A percentile compares a stretch with the other conserved stretches of the same genome.
Evolutionary conservation across 495 filamentous ascomycete species (phyloP).

Genomic region (Zalerion maritima): DNA sequence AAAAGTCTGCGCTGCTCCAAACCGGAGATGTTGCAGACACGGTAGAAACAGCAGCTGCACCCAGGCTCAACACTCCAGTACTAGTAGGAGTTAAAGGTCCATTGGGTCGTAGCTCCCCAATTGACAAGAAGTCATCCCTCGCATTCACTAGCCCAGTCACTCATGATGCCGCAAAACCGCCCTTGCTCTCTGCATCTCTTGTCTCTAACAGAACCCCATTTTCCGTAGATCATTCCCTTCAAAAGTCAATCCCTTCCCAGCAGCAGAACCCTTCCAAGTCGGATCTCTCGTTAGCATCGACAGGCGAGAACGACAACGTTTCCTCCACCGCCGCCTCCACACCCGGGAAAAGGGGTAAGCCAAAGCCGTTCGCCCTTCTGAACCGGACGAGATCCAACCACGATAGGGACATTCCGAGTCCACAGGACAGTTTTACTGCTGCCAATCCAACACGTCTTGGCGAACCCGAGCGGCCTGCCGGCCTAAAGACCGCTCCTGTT

Average conservation of each 20-base stretch:
- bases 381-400: conserved; percentile 56
- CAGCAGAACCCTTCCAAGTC: conserved; percentile 31
- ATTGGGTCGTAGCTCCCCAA: too few species aligned
- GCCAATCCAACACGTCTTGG: conserved; percentile 16
- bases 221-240: conserved; percentile 20
- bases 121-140: too few species aligned
- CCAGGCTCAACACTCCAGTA: too few species aligned
- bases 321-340: conserved; percentile 4
- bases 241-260: conserved; percentile 19
- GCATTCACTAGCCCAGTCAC: too few species aligned
- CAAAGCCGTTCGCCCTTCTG: conserved; percentile 44
- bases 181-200: too few species aligned
- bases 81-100: too few species aligned
- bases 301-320: conserved; percentile 21
- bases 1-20: too few species aligned
- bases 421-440: conserved; percentile 18
- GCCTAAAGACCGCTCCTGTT: conserved; percentile 44
- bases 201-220: conserved; percentile 28
- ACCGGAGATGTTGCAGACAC: too few species aligned
- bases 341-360: conserved; percentile 30
- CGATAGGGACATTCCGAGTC: conserved; percentile 28
- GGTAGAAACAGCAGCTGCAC: too few species aligned
- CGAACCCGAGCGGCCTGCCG: conserved; percentile 8
- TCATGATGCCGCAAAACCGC: too few species aligned
- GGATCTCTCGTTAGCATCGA: conserved; percentile 27